Evolutionary conservation across 768 basidiomycete species (phyloP).

Genomic region (Trametes cinnabarina): DNA sequence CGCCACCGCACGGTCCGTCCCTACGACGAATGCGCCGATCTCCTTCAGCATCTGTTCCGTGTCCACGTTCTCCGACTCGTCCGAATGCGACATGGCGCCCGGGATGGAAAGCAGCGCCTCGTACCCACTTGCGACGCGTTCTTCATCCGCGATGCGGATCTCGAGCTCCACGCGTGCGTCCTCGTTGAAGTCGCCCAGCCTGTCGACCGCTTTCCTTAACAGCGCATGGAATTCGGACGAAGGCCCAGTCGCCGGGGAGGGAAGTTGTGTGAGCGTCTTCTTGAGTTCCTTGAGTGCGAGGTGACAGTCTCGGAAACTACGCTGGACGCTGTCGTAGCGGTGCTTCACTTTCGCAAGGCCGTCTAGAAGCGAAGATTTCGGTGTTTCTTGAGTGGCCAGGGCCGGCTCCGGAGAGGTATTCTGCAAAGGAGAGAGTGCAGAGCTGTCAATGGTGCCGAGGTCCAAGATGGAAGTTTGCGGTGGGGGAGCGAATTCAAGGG

Average conservation of each 20-base stretch:
- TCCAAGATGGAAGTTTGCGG: background rate
- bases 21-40: constrained; percentile 55
- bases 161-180: constrained; percentile 82
- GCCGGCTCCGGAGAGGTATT: background rate
- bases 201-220: constrained; percentile 51
- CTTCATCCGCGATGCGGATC: constrained; percentile 73
- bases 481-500: background rate
- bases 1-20: constrained; percentile 46
- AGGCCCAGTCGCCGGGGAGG: constrained; percentile 9
- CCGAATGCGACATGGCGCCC: constrained; percentile 39
- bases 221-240: constrained; percentile 25
- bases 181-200: constrained; percentile 73
- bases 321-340: constrained; percentile 62
- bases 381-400: background rate
- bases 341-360: constrained; percentile 44
- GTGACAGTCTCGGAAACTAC: constrained; percentile 68
- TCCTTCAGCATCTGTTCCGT: constrained; percentile 45
- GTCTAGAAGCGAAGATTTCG: constrained; percentile 29
- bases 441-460: constrained; percentile 4
- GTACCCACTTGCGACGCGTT: constrained; percentile 61
- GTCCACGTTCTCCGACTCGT: constrained; percentile 21
- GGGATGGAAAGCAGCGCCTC: constrained; percentile 64
- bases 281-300: constrained; percentile 60
- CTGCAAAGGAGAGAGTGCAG: constrained; percentile 5
- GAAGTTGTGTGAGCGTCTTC: constrained; percentile 29